Evolutionary conservation across 495 filamentous ascomycete species (phyloP), one percentile per base, ranked within the genome.

Genomic region (Acidiella bohemica): DNA sequence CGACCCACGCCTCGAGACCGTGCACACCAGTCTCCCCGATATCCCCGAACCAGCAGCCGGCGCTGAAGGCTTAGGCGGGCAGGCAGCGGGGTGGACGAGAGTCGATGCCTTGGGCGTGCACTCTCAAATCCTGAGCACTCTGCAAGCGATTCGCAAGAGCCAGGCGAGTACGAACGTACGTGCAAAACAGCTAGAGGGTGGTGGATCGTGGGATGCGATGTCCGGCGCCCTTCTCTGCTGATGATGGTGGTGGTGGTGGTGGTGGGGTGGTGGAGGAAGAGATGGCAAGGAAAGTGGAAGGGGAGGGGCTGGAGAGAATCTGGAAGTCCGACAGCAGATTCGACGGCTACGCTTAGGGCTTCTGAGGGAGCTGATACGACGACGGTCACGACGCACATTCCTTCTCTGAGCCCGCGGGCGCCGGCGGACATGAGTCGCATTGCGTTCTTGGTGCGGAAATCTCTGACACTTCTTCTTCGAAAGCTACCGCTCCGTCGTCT

Each of bases 51-150:
- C 78, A 0, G 51, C 47, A 9, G 47, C 58, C 0, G 28, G 46
- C 18, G 39, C 53, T 27, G 54, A 56, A 48, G 51, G 46, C 17
- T 33, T 57, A 11, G n/a, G n/a, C n/a, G 30, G 11, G 0, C 24
- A 31, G 32, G 46, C 49, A 58, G 8, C 35, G 4, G 22, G 23
- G 4, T 88, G 80, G 84, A 78, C 72, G n/a, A 73, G 90, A 5
- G 63, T 80, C 17, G 90, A 97, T 53, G 85, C 84, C n/a, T 67
- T 97, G 42, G 86, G 81, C 54, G 84, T 92, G 1, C 85, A 96
- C 58, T 77, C 72, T 35, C 79, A 92, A 46, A 77, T 96, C 23
- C 63, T 97, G 11, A 76, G 72, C 46, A 88, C 81, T 23, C 75
- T 84, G 50, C 60, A 62, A 17, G 68, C 73, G 21, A 83, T 82